phyloP scores from a whole-genome alignment of 306 rosid genomes.

The Sicyos edulis region DNA sequence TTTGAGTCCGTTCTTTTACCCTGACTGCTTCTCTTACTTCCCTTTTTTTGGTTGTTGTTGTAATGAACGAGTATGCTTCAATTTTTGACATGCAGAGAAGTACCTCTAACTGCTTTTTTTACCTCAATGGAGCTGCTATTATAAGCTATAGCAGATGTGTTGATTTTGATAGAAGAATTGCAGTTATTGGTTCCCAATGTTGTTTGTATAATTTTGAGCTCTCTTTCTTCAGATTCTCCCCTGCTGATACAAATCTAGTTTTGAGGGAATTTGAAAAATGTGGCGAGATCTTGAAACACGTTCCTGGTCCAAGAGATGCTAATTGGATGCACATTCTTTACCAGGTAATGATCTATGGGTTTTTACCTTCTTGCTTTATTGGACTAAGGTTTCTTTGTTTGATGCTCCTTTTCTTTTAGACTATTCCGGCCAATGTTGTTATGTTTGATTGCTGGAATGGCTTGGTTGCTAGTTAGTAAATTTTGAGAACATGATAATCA shows the following conservation, averaged over 20 bases:
- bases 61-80: neutral
- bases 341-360: constrained; percentile 41
- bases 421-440: neutral
- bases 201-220: neutral
- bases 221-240: constrained; percentile 56
- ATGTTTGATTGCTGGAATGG: neutral
- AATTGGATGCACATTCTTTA: constrained; percentile 93
- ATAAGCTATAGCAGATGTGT: neutral
- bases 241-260: constrained; percentile 73
- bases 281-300: constrained; percentile 83
- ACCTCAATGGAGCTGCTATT: neutral
- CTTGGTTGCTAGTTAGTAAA: neutral
- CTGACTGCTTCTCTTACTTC: too few species aligned
- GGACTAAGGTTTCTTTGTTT: neutral
- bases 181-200: neutral
- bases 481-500: neutral
- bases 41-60: neutral
- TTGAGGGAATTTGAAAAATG: constrained; percentile 96
- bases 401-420: neutral
- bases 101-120: neutral
- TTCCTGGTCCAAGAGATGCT: constrained; percentile 90
- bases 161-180: neutral
- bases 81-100: neutral
- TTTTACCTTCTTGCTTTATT: constrained; percentile 14
- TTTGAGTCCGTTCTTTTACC: neutral